Percentiles rank a stretch among this genome's conserved stretches.
These are phyloP conservation scores for Candida quercuum DNA, from an alignment of 805 yeast species.

Conservation along the genomic window DNA sequence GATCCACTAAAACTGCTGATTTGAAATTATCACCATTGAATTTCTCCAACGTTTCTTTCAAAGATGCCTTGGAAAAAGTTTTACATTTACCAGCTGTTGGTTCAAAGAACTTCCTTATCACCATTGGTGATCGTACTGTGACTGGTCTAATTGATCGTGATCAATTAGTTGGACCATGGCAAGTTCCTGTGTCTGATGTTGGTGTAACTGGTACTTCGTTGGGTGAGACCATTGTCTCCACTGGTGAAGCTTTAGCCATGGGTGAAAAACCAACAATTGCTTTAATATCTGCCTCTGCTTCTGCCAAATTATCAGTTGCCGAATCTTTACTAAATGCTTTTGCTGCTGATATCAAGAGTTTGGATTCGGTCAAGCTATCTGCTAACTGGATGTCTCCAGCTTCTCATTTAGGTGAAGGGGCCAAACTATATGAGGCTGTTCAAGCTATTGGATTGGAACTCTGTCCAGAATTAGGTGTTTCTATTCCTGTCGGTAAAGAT, in stretches of 20 bases:
- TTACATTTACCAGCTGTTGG: conserved; percentile 91
- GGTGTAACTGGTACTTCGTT: conserved; percentile 92
- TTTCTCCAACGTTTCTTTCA: conserved; percentile 34
- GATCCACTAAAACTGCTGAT: conserved; percentile 60
- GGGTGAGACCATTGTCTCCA: conserved; percentile 59
- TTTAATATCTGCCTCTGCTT: conserved; percentile 79
- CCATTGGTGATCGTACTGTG: conserved; percentile 98
- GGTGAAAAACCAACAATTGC: conserved; percentile 95
- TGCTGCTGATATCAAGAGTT: conserved; percentile 81
- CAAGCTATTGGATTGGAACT: conserved; percentile 92
- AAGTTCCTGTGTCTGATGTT: conserved; percentile 96
- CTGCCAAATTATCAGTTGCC: conserved; percentile 94
- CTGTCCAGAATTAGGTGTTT: conserved; percentile 87
- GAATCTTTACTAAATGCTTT: conserved; percentile 84
- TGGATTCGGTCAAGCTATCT: conserved; percentile 75
- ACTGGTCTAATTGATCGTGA: conserved; percentile 96
- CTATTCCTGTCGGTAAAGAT: conserved; percentile 98
- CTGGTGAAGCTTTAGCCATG: conserved; percentile 98
- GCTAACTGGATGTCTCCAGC: conserved; percentile 99
- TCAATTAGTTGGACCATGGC: conserved; percentile 99
- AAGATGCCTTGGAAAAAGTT: conserved; percentile 75
- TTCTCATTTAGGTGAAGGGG: conserved; percentile 90
- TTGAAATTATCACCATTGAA: conserved; percentile 39
- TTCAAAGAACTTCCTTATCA: conserved; percentile 87
- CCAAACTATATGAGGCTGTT: conserved; percentile 92